Percentiles rank a stretch among this genome's conserved stretches.
phyloP scores from a whole-genome alignment of 2,329 filamentous ascomycete genomes.

The Aspergillus cejpii region DNA sequence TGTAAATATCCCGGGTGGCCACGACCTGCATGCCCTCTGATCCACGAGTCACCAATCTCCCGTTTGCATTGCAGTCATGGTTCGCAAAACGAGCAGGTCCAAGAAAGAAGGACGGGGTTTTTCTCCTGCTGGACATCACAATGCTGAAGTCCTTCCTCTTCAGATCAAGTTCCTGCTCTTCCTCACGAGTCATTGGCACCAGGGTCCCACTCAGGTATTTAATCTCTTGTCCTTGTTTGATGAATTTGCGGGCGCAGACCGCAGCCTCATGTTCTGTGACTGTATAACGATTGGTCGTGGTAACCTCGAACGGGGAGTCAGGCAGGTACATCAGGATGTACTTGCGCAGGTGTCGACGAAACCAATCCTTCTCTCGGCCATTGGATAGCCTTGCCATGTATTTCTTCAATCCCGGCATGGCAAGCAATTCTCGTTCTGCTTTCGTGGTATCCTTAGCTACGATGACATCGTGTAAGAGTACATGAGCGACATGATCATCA shows the following conservation, averaged over 20 bases:
- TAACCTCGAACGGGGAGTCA: conserved; percentile 91
- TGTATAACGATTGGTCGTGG: conserved; percentile 89
- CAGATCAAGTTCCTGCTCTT: conserved; percentile 73
- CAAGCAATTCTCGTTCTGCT: conserved; percentile 66
- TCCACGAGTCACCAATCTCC: conserved; percentile 73
- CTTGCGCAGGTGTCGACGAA: conserved; percentile 74
- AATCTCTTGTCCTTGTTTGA: conserved; percentile 75
- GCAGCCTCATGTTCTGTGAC: conserved; percentile 84
- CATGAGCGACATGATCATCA: conserved; percentile 55
- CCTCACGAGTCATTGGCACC: conserved; percentile 84
- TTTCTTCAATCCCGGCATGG: conserved; percentile 65
- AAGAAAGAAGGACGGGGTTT: conserved; percentile 84
- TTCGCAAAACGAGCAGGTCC: conserved; percentile 95
- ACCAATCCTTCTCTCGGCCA: conserved; percentile 76
- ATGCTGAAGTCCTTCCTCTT: conserved; percentile 94
- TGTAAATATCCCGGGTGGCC: conserved; percentile 69
- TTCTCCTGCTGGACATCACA: conserved; percentile 86
- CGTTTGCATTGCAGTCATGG: conserved; percentile 92
- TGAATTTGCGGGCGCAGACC: conserved; percentile 70
- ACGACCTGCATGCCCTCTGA: conserved; percentile 86
- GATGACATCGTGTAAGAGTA: conserved; percentile 61
- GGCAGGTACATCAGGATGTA: conserved; percentile 91
- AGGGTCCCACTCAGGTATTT: conserved; percentile 89
- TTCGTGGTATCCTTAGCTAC: conserved; percentile 63
- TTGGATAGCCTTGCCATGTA: conserved; percentile 63